Conservation (phyloP, 805 yeast species). For the Lipomyces anomalus region DNA sequence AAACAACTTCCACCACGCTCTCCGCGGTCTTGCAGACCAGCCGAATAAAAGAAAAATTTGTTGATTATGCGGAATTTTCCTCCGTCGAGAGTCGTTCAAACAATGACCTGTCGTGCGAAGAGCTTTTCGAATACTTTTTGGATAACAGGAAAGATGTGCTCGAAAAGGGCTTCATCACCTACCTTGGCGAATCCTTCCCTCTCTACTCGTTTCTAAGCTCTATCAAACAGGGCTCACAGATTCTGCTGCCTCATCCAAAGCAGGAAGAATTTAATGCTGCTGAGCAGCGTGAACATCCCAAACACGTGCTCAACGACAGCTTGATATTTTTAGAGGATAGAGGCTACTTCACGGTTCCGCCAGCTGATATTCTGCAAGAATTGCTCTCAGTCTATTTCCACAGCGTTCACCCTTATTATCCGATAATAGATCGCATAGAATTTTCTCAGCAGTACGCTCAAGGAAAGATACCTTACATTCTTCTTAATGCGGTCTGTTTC, state of each 20-base stretch:
- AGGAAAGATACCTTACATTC: conserved; percentile 9
- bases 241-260: neutral
- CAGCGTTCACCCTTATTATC: conserved; percentile 14
- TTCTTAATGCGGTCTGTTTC: conserved; percentile 14
- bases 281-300: neutral
- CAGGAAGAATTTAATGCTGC: neutral
- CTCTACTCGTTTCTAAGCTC: neutral
- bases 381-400: conserved; percentile 12
- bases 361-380: conserved; percentile 3
- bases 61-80: neutral
- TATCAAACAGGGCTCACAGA: neutral
- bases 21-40: too few relatives aligned
- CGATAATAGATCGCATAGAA: conserved; percentile 11
- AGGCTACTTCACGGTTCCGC: conserved; percentile 8
- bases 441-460: conserved; percentile 7
- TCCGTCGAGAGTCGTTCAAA: neutral
- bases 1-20: neutral
- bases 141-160: neutral
- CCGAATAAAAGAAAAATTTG: too few relatives aligned
- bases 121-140: neutral
- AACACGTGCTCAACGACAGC: neutral
- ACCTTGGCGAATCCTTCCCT: neutral
- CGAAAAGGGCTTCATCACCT: neutral
- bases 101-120: neutral
- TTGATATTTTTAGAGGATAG: too few relatives aligned